phyloP scores from a whole-genome alignment of 345 rosid genomes.

The Laguncularia racemosa region DNA sequence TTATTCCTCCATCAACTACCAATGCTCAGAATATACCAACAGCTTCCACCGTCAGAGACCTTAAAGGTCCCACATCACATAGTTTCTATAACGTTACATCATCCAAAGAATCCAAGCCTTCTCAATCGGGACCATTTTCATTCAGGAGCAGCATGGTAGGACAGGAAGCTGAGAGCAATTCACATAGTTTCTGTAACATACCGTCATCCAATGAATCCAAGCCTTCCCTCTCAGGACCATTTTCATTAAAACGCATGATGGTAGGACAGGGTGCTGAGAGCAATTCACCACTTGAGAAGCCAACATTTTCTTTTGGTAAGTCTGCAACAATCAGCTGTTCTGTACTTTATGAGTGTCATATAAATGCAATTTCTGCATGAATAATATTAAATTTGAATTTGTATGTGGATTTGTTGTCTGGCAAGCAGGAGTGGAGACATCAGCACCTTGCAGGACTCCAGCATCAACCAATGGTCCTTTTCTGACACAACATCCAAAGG shows the following conservation, averaged over 20 bases:
- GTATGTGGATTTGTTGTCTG: background rate
- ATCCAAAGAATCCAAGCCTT: background rate
- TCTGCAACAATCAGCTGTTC: background rate
- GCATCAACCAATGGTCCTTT: background rate
- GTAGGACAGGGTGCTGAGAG: background rate
- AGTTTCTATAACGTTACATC: too few species aligned
- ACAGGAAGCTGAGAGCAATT: background rate
- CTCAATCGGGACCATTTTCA: background rate
- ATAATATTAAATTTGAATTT: background rate
- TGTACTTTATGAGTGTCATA: too few species aligned
- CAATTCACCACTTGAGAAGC: background rate
- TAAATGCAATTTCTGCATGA: too few species aligned
- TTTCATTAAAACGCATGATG: background rate
- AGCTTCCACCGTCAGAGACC: too few species aligned
- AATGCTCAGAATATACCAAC: too few species aligned
- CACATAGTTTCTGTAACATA: background rate
- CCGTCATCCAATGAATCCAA: background rate
- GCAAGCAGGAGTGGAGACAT: too few species aligned
- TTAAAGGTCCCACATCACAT: too few species aligned
- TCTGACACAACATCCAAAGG: background rate
- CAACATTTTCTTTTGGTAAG: constrained; percentile 1
- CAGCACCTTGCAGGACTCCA: background rate
- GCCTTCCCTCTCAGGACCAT: background rate
- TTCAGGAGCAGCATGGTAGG: background rate
- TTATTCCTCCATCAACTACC: too few species aligned